phyloP scores from a whole-genome alignment of 108 stramenopile genomes.

The Phaeodactylum tricornutum region DNA sequence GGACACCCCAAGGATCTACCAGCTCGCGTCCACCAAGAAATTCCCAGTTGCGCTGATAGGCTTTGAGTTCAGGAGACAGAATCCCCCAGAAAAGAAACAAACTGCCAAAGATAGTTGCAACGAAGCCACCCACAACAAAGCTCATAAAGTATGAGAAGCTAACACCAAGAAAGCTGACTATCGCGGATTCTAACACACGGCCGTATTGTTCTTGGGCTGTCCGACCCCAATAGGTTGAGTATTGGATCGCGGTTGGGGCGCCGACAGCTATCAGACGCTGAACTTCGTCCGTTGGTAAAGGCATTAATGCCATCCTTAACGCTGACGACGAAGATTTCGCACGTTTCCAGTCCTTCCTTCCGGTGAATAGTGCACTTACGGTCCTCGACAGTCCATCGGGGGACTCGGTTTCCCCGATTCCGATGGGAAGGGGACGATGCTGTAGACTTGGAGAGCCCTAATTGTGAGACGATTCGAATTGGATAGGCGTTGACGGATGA shows the following conservation, averaged over 20 bases:
- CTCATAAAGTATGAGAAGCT: conserved; percentile 64
- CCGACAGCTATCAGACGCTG: conserved; percentile 32
- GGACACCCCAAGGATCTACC: conserved; percentile 64
- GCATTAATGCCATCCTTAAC: conserved; percentile 53
- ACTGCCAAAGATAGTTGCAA: conserved; percentile 54
- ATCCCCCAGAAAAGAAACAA: conserved; percentile 65
- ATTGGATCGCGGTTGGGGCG: conserved; percentile 58
- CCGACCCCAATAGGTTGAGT: conserved; percentile 59
- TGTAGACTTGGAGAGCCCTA: too few relatives aligned
- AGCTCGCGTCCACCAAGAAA: conserved; percentile 56
- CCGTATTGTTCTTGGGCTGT: conserved; percentile 53
- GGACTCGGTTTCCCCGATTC: too few relatives aligned
- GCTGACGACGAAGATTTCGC: too few relatives aligned
- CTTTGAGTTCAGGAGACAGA: conserved; percentile 62
- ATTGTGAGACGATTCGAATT: too few relatives aligned
- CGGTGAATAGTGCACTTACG: too few relatives aligned
- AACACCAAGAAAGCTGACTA: conserved; percentile 53
- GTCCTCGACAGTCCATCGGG: too few relatives aligned
- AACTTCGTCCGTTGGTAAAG: conserved; percentile 47
- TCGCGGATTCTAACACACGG: conserved; percentile 43
- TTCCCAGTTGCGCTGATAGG: conserved; percentile 73
- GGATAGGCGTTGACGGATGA: too few relatives aligned
- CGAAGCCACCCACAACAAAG: conserved; percentile 66
- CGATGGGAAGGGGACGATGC: too few relatives aligned
- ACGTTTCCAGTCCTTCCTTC: too few relatives aligned